These are phyloP conservation scores for Coffea eugenioides DNA, from an alignment of 257 asterid genomes.

Conservation along the genomic window DNA sequence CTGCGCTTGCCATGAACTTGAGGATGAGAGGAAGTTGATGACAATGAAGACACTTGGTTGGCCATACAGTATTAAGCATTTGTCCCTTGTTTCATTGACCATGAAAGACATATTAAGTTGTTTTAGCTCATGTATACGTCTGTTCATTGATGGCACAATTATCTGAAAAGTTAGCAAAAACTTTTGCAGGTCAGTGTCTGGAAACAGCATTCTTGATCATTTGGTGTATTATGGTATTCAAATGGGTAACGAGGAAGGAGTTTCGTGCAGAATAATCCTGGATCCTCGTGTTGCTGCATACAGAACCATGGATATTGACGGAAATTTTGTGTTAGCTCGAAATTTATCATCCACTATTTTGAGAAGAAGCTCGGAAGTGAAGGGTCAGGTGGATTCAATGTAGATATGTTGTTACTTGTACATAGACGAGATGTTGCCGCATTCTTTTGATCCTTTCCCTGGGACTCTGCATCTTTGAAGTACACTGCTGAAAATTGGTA, in stretches of 20 bases:
- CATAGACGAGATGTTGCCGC: neutral
- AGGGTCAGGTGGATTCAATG: conserved; percentile 17
- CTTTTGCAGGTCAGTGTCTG: conserved; percentile 74
- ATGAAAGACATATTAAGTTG: neutral
- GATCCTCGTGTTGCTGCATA: conserved; percentile 47
- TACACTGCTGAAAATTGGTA: neutral
- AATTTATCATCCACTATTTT: conserved; percentile 37
- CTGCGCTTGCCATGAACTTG: neutral
- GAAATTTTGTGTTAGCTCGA: conserved; percentile 56
- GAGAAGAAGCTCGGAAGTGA: conserved; percentile 33
- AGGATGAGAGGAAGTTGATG: neutral
- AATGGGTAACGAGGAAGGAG: conserved; percentile 60
- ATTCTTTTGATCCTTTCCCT: neutral
- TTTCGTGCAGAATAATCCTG: conserved; percentile 65
- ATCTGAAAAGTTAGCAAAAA: neutral
- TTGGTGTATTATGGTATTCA: conserved; percentile 62
- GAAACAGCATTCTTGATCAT: conserved; percentile 88
- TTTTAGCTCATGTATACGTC: too few species aligned
- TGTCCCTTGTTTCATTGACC: conserved; percentile 3
- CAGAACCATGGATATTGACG: conserved; percentile 47
- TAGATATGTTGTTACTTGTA: conserved; percentile 19
- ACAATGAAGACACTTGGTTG: neutral
- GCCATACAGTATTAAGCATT: neutral
- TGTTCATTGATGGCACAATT: neutral
- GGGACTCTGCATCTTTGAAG: neutral